phyloP scores from a whole-genome alignment of 2,329 filamentous ascomycete genomes.

The Phoma herbarum region DNA sequence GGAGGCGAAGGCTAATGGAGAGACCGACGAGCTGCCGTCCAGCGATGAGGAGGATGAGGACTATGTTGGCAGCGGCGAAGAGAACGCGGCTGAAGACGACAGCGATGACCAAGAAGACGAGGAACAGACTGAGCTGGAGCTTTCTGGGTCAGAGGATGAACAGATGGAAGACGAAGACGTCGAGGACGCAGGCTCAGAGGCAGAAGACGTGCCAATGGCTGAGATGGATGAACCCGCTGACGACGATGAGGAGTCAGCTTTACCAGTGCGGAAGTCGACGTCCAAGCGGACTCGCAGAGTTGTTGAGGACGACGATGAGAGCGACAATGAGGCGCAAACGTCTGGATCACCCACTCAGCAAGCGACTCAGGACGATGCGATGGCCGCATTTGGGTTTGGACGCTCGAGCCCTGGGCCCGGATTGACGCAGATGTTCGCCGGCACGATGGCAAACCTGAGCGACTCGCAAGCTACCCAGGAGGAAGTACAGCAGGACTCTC shows the following conservation, averaged over 20 bases:
- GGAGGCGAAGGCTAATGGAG: constrained; percentile 70
- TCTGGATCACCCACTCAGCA: constrained; percentile 34
- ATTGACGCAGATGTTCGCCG: constrained; percentile 88
- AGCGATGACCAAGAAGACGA: constrained; percentile 51
- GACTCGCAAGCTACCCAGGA: constrained; percentile 45
- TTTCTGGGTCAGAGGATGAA: constrained; percentile 43
- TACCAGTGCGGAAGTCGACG: constrained; percentile 61
- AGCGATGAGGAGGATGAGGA: constrained; percentile 66
- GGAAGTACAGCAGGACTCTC: constrained; percentile 58
- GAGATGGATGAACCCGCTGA: constrained; percentile 51
- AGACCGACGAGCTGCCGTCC: constrained; percentile 55
- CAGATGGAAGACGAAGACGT: constrained; percentile 34
- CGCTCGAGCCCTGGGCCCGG: constrained; percentile 64
- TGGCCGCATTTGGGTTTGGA: constrained; percentile 53
- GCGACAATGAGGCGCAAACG: constrained; percentile 31
- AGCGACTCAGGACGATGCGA: constrained; percentile 41
- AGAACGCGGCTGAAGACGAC: constrained; percentile 51
- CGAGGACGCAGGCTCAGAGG: constrained; percentile 30
- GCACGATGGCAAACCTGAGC: constrained; percentile 77
- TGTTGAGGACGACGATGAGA: constrained; percentile 69
- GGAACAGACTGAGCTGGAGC: constrained; percentile 36
- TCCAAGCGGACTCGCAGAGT: constrained; percentile 62
- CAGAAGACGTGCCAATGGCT: constrained; percentile 26
- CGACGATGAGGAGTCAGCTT: constrained; percentile 55
- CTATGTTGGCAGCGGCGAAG: constrained; percentile 57